These are phyloP conservation scores for Pythium aquatile DNA, from an alignment of 352 stramenopile genomes.

Conservation along the genomic window DNA sequence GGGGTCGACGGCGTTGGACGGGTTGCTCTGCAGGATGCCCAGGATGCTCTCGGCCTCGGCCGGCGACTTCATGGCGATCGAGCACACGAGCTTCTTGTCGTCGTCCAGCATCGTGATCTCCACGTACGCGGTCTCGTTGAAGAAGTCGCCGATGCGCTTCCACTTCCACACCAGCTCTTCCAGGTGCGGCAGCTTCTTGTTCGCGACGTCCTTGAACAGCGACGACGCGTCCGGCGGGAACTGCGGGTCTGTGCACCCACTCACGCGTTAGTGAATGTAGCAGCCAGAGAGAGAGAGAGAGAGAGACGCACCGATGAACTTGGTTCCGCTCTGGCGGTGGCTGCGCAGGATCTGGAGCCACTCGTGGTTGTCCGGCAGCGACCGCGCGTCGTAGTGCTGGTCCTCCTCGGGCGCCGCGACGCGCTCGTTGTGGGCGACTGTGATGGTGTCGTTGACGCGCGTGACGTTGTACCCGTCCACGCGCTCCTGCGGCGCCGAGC, in stretches of 20 bases:
- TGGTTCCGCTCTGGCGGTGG: conserved; percentile 62
- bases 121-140: conserved; percentile 80
- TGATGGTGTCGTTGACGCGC: conserved; percentile 67
- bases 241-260: conserved; percentile 46
- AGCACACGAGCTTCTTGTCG: conserved; percentile 77
- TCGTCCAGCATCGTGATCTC: conserved; percentile 86
- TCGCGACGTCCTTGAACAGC: conserved; percentile 58
- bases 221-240: conserved; percentile 70
- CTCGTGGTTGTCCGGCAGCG: conserved; percentile 63
- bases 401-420: conserved; percentile 50
- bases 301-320: conserved; percentile 58
- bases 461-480: conserved; percentile 77
- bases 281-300: too few species aligned
- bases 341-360: conserved; percentile 77
- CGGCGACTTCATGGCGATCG: conserved; percentile 78
- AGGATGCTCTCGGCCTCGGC: conserved; percentile 79
- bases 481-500: conserved; percentile 44
- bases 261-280: too few species aligned
- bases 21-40: conserved; percentile 47
- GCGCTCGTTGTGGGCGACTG: conserved; percentile 65
- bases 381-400: conserved; percentile 63
- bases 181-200: conserved; percentile 72
- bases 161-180: conserved; percentile 81
- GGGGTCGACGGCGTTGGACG: conserved; percentile 43
- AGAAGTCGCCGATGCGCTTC: conserved; percentile 85